phyloP scores from a whole-genome alignment of 2,329 filamentous ascomycete species.

The Ophiostoma montium region DNA sequence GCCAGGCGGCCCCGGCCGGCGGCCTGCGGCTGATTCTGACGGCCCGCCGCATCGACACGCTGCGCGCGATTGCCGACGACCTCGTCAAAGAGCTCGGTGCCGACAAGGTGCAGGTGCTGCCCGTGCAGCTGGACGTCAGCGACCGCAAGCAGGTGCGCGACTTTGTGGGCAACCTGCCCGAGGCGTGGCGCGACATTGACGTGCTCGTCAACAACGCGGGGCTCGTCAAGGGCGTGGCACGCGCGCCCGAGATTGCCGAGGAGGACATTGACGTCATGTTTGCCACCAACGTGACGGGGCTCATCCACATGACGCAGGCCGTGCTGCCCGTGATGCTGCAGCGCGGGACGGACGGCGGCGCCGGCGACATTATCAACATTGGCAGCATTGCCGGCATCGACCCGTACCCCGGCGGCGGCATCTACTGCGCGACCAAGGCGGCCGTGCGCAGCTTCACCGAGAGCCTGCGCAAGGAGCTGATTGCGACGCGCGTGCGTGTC shows the following conservation, averaged over 20 bases:
- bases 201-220: constrained; percentile 94
- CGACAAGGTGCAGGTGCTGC: constrained; percentile 72
- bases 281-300: constrained; percentile 79
- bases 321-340: constrained; percentile 70
- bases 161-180: constrained; percentile 61
- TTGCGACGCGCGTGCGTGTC: constrained; percentile 64
- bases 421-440: constrained; percentile 89
- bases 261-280: constrained; percentile 83
- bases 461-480: constrained; percentile 66
- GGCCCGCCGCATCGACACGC: constrained; percentile 66
- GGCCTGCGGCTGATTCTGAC: constrained; percentile 75
- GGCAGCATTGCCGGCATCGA: constrained; percentile 86
- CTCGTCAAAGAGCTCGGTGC: constrained; percentile 68
- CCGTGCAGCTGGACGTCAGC: constrained; percentile 78
- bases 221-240: constrained; percentile 75
- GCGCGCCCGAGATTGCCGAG: constrained; percentile 68
- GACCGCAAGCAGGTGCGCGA: constrained; percentile 56
- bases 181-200: constrained; percentile 73
- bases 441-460: constrained; percentile 79
- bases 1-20: constrained; percentile 51
- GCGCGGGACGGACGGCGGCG: constrained; percentile 53
- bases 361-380: constrained; percentile 89
- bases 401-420: constrained; percentile 69
- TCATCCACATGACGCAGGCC: constrained; percentile 95
- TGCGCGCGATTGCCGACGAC: constrained; percentile 62